These are phyloP conservation scores for Trichoderma atrobrunneum DNA, from an alignment of 2,329 filamentous ascomycete genomes.

Conservation along the genomic window DNA sequence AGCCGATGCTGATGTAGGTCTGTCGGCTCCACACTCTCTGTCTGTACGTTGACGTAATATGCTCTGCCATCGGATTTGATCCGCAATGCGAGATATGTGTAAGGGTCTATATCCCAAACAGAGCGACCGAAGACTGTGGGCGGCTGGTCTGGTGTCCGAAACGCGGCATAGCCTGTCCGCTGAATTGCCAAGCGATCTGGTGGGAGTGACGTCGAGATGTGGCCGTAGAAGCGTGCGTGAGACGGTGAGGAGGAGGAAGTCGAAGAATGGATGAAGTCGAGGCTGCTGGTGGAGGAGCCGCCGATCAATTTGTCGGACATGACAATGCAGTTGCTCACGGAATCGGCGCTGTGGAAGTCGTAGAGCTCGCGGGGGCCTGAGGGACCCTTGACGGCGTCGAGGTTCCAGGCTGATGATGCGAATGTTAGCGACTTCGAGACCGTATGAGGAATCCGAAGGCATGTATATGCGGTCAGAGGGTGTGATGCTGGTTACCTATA, in stretches of 20 bases:
- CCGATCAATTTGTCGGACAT: constrained; percentile 88
- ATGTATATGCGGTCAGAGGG: background rate
- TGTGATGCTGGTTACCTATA: constrained; percentile 43
- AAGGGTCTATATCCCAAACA: constrained; percentile 87
- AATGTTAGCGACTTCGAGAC: background rate
- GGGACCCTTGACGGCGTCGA: constrained; percentile 66
- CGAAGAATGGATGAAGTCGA: constrained; percentile 58
- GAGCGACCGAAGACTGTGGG: constrained; percentile 81
- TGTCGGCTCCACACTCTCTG: constrained; percentile 88
- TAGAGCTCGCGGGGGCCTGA: constrained; percentile 63
- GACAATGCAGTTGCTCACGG: constrained; percentile 60
- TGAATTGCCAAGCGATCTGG: constrained; percentile 69
- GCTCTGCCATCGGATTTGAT: constrained; percentile 87
- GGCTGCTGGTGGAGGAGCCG: constrained; percentile 71
- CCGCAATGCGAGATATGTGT: constrained; percentile 80
- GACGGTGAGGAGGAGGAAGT: constrained; percentile 25
- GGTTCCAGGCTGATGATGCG: constrained; percentile 56
- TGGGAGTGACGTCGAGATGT: constrained; percentile 83
- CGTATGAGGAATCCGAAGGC: background rate
- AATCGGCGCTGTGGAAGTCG: constrained; percentile 54
- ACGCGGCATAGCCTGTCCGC: constrained; percentile 84
- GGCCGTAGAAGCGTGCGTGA: constrained; percentile 81
- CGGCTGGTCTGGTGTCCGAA: constrained; percentile 74
- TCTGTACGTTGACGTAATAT: constrained; percentile 95
- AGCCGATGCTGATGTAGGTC: constrained; percentile 94